Evolutionary conservation across 257 asterid genomes (phyloP).

Genomic region (Paraleonurus japonicus): DNA sequence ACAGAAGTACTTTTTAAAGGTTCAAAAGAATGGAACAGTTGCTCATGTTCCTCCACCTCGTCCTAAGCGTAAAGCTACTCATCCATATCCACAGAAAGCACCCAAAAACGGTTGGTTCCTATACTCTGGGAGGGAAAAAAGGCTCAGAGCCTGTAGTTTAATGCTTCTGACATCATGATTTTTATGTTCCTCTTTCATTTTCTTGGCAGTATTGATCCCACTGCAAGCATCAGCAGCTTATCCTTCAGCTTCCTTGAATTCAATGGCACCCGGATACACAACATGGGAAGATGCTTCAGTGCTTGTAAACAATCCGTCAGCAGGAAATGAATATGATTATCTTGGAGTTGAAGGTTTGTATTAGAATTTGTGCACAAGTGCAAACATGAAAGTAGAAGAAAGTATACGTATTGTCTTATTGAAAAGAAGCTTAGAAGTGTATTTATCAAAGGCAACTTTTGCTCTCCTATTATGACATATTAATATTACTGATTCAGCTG

Average conservation of each 20-base stretch:
- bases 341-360: conserved; percentile 65
- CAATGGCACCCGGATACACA: conserved; percentile 58
- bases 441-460: conserved; percentile 21
- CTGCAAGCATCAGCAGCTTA: conserved; percentile 64
- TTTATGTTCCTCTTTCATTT: conserved; percentile 18
- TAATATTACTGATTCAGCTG: conserved; percentile 66
- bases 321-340: conserved; percentile 59
- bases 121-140: background rate
- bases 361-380: conserved; percentile 9
- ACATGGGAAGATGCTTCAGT: conserved; percentile 74
- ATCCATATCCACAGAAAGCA: conserved; percentile 97
- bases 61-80: conserved; percentile 97
- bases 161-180: conserved; percentile 23
- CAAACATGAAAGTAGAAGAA: background rate
- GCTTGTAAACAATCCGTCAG: conserved; percentile 43
- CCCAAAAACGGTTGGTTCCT: conserved; percentile 67
- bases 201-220: conserved; percentile 54
- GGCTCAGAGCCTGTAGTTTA: conserved; percentile 3
- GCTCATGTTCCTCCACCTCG: conserved; percentile 99
- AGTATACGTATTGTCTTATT: background rate
- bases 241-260: conserved; percentile 52
- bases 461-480: conserved; percentile 41
- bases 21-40: conserved; percentile 86
- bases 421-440: background rate
- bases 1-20: conserved; percentile 90